Evolutionary conservation across 2,329 filamentous ascomycete species (phyloP).

Genomic region (Cladophialophora bantiana): DNA sequence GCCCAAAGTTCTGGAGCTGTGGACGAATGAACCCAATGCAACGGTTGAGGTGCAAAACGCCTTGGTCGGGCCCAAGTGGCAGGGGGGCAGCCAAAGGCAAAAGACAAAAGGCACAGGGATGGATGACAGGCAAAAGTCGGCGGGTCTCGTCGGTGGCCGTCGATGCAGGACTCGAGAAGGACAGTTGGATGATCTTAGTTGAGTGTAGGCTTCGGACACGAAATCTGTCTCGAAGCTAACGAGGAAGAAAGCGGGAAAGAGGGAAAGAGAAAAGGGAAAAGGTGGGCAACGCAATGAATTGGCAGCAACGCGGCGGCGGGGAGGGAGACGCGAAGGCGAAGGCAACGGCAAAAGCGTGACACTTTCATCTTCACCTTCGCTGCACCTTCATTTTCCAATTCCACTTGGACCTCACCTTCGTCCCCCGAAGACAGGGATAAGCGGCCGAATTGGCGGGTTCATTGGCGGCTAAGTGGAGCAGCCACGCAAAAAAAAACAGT

Average conservation of each 20-base stretch:
- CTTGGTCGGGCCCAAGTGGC: background rate
- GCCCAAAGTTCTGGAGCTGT: background rate
- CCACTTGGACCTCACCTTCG: background rate
- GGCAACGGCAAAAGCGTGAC: background rate
- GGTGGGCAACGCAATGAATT: background rate
- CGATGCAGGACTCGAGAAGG: background rate
- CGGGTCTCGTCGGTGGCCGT: constrained; percentile 5
- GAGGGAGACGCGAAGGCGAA: constrained; percentile 1
- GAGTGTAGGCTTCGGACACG: background rate
- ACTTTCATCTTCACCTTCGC: background rate
- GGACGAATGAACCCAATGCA: background rate
- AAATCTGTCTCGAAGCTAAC: background rate
- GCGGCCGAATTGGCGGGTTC: background rate
- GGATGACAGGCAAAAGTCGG: background rate
- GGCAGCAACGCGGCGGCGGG: background rate
- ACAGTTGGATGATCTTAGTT: background rate
- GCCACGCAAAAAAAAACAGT: background rate
- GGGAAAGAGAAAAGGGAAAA: background rate
- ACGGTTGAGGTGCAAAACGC: background rate
- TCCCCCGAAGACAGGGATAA: background rate
- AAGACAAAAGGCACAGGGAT: background rate
- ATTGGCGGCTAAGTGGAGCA: background rate
- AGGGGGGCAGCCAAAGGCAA: background rate
- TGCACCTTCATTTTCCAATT: background rate
- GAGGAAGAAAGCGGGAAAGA: background rate